A percentile compares a stretch with the other conserved stretches of the same genome.
Evolutionary conservation across 805 yeast genomes (phyloP).

Genomic region (Lipomyces kockii): DNA sequence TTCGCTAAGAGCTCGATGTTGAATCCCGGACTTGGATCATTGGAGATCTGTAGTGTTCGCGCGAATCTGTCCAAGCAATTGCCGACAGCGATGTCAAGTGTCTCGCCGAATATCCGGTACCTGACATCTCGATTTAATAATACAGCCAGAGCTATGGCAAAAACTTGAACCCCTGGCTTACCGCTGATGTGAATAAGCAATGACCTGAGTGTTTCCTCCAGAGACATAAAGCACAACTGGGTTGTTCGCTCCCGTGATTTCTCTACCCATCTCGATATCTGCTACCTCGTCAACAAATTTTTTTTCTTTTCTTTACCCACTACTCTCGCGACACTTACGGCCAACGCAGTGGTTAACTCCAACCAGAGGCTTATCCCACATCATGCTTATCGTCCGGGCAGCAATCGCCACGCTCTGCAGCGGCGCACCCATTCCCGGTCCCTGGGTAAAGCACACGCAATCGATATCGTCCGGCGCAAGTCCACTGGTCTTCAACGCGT

Average conservation of each 20-base stretch:
- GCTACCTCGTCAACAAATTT: neutral
- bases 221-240: slow-evolving; percentile 97
- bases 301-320: neutral
- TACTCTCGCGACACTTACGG: slow-evolving; percentile 45
- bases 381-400: slow-evolving; percentile 79
- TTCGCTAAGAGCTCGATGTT: slow-evolving; percentile 95
- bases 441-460: slow-evolving; percentile 89
- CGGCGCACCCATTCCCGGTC: slow-evolving; percentile 99
- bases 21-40: slow-evolving; percentile 96
- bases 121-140: neutral
- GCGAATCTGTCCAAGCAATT: slow-evolving; percentile 97
- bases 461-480: slow-evolving; percentile 48
- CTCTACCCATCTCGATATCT: slow-evolving; percentile 97
- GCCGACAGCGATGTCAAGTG: slow-evolving; percentile 96
- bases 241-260: slow-evolving; percentile 95
- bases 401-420: slow-evolving; percentile 89
- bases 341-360: slow-evolving; percentile 99
- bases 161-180: neutral
- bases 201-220: slow-evolving; percentile 98
- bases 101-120: slow-evolving; percentile 98
- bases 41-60: slow-evolving; percentile 81
- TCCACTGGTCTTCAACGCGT: slow-evolving; percentile 66
- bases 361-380: slow-evolving; percentile 83
- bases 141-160: no score
- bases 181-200: slow-evolving; percentile 91